Base-by-base conservation (phyloP, 2,329 filamentous ascomycete species). In the Rachicladosporium sp. region DNA sequence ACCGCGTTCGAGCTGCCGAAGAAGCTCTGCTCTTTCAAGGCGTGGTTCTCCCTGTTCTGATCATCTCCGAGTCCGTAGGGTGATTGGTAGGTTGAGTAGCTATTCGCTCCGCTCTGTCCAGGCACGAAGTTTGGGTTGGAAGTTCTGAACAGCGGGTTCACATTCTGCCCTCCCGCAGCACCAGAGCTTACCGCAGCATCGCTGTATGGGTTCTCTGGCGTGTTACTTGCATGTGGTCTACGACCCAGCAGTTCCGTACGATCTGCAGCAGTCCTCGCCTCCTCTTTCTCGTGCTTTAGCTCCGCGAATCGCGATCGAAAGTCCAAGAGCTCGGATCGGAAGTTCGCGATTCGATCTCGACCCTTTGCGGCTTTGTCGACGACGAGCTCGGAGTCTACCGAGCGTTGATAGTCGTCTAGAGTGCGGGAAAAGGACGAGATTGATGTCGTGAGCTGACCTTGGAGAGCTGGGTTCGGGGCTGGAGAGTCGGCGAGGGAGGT, bases 161-260 rank as follows among this genome's bases (percentile, higher is more conserved):
- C 48, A 37, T 55, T 56, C 39, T 54, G 45, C 10, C 50, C 54
- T 34, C 40, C 39, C 11, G 43, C 42, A 9, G 49, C 47, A 9
- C 46, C 55, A 44, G 29, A 50, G 6, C 31, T 58, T 3, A 58
- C 60, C 4, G 63, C 59, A 3, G 65, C 57, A 48, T 82, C 76
- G 10, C 85, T 77, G 59, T 96, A 96, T 0, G 91, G 91, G 55
- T 96, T 96, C 61, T 96, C 91, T 1, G 91, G 89, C 1, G 82
- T 82, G 10, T 52, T 47, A n/a, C 78, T 66, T 31, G 76, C 68
- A 49, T 91, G 89, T 2, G 87, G 85, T 35, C 91, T 72, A 38
- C 91, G 73, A 21, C 88, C 89, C 1, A 96, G 73, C 19, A 98
- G 72, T 61, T 96, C 91, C 46, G 74, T 74, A 36, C 86, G 74